Base-by-base conservation (phyloP, 2,329 filamentous ascomycete species). In the Colletotrichum falcatum region DNA sequence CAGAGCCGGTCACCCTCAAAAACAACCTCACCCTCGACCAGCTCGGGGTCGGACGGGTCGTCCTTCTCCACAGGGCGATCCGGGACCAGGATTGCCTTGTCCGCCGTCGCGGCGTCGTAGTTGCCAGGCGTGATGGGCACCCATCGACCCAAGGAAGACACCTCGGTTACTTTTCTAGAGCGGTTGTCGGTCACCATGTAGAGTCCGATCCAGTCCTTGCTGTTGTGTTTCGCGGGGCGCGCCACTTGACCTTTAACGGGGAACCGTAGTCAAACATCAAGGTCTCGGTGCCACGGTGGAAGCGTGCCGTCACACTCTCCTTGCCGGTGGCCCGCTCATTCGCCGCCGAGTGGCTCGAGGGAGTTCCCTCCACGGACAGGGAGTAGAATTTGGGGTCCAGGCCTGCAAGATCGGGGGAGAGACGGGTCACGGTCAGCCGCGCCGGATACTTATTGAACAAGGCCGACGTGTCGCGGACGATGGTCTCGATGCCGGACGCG, bases 161-260 rank as follows among this genome's bases (percentile, higher is more conserved):
- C 89, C 62, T 93, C 91, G 2, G 96, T 97, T 18, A 91, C 84
- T 48, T 97, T 93, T 49, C 95, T 90, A 9, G 93, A 96, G 8
- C 90, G 89, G 78, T 98, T 99, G 81, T 98, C 95, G 3, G 94
- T 94, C 3, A 99, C 94, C 89, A 95, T 94, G 84, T 98, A 99
- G 7, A 99, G 86, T 5, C 95, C 95, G 63, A 99, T 91, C 96
- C 96, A 99, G 80, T 99, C 96, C 76, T 92, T 92, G 79, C 92
- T 94, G 82, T 91, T 91, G 81, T 98, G 96, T 74, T 94, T 93
- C 46, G 90, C 86, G 96, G 95, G 0, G 95, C 96, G 35, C 89
- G 93, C 96, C 96, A 99, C 75, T 89, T 93, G 73, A 98, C 93
- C 74, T 88, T 92, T 79, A 99, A 93, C 0, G 96, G 94, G 0